These are phyloP conservation scores for Neotropicomus parvogracilis DNA, from an alignment of 1,284 basidiomycete genomes.

Conservation along the genomic window DNA sequence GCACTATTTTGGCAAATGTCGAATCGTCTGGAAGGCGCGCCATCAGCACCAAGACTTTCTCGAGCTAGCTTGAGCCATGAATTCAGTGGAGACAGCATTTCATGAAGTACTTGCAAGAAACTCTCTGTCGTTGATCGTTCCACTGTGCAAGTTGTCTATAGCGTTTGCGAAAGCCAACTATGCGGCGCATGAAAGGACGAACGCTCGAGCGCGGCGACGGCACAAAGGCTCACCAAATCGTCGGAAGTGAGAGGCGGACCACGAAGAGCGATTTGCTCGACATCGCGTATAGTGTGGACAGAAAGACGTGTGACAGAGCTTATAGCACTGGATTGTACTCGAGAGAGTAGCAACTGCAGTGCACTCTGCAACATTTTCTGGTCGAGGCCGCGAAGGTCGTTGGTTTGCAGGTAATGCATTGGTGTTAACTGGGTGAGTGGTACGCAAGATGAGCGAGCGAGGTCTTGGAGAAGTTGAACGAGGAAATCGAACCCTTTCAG, in stretches of 20 bases:
- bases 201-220: neutral
- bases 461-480: neutral
- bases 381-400: neutral
- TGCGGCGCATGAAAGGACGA: neutral
- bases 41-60: constrained; percentile 54
- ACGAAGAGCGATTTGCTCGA: constrained; percentile 23
- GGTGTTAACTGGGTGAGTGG: neutral
- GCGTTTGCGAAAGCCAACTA: constrained; percentile 54
- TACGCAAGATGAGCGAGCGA: too few species aligned
- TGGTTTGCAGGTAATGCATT: constrained; percentile 7
- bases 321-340: constrained; percentile 6
- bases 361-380: constrained; percentile 1
- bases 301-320: neutral
- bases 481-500: neutral
- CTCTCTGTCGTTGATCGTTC: constrained; percentile 55
- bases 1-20: constrained; percentile 37
- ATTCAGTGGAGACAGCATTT: neutral
- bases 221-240: constrained; percentile 21
- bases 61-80: constrained; percentile 41
- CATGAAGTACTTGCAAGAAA: constrained; percentile 42
- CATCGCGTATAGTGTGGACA: constrained; percentile 11
- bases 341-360: constrained; percentile 19
- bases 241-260: constrained; percentile 19
- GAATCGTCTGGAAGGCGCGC: constrained; percentile 41
- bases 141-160: constrained; percentile 40